These are phyloP conservation scores for Erodium maritimum DNA, from an alignment of 345 rosid genomes.

Conservation along the genomic window DNA sequence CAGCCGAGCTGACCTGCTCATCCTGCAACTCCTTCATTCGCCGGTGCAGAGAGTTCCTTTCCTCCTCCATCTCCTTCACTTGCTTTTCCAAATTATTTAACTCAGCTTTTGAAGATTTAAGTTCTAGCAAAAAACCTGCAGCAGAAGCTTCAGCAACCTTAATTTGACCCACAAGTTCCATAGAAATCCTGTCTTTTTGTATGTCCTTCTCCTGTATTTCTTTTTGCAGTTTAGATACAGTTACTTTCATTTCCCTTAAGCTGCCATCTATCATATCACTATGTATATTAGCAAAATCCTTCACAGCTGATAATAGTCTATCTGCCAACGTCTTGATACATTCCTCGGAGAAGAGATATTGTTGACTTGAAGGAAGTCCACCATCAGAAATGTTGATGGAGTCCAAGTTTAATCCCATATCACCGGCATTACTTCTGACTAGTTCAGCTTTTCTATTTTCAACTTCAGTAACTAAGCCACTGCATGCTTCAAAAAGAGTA, in stretches of 20 bases:
- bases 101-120: slow-evolving; percentile 43
- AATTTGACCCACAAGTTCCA: slow-evolving; percentile 79
- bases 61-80: slow-evolving; percentile 33
- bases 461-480: slow-evolving; percentile 48
- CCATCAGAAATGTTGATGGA: slow-evolving; percentile 12
- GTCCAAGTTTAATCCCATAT: slow-evolving; percentile 21
- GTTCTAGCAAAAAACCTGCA: slow-evolving; percentile 42
- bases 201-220: slow-evolving; percentile 90
- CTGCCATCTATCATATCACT: slow-evolving; percentile 36
- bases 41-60: slow-evolving; percentile 38
- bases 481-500: slow-evolving; percentile 62
- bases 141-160: slow-evolving; percentile 82
- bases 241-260: slow-evolving; percentile 55
- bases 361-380: slow-evolving; percentile 17
- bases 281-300: slow-evolving; percentile 34
- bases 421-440: slow-evolving; percentile 17
- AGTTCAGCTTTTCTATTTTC: slow-evolving; percentile 43
- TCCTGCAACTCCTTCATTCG: slow-evolving; percentile 49
- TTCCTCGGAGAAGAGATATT: slow-evolving; percentile 31
- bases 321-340: slow-evolving; percentile 39
- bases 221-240: slow-evolving; percentile 59
- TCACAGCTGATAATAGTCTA: slow-evolving; percentile 36
- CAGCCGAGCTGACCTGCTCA: slow-evolving; percentile 31
- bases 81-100: slow-evolving; percentile 48
- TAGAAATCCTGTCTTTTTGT: slow-evolving; percentile 65